These are phyloP conservation scores for Chrysoporthe cubensis DNA, from an alignment of 2,329 filamentous ascomycete genomes.

Conservation along the genomic window DNA sequence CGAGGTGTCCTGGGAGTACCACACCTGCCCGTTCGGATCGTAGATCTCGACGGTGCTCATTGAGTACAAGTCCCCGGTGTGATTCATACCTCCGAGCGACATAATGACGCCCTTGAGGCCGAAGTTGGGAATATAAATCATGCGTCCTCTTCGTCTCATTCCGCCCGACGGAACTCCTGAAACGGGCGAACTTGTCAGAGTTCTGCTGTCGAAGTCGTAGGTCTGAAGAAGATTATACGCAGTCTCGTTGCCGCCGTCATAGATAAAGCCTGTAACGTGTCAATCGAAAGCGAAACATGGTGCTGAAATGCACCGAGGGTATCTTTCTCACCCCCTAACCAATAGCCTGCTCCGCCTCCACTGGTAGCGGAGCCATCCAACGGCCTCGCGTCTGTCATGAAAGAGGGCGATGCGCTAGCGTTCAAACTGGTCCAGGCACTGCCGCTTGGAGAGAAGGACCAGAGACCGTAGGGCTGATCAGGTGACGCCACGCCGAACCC, in stretches of 20 bases:
- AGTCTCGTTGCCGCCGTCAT: background rate
- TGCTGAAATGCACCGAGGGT: background rate
- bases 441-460: background rate
- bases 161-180: constrained; percentile 2
- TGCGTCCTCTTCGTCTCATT: background rate
- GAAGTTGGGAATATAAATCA: constrained; percentile 18
- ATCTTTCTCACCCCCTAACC: background rate
- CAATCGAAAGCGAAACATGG: background rate
- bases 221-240: background rate
- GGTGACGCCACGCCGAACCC: background rate
- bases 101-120: constrained; percentile 8
- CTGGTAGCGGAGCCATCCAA: background rate
- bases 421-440: background rate
- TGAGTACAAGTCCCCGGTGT: constrained; percentile 13
- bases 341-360: background rate
- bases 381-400: background rate
- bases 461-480: background rate
- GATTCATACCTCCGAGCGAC: background rate
- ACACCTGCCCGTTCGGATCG: constrained; percentile 26
- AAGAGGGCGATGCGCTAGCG: background rate
- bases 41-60: constrained; percentile 30
- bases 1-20: constrained; percentile 32
- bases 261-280: background rate
- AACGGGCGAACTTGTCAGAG: background rate
- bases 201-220: background rate